Conservation (phyloP, 1,284 basidiomycete species). For the Ustilago trichophora region DNA sequence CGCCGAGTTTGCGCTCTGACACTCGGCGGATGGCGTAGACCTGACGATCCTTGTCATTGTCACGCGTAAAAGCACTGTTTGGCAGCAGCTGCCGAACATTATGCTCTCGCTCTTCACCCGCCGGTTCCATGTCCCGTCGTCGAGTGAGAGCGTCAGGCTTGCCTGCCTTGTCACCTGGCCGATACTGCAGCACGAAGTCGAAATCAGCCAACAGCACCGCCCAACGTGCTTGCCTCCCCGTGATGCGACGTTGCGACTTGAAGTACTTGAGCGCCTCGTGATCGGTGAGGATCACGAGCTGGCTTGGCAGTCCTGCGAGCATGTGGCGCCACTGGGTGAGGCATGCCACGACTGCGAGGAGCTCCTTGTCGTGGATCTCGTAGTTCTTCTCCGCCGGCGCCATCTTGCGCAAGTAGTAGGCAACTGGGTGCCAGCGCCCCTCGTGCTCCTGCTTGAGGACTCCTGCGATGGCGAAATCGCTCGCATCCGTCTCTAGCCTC, state of each 20-base stretch:
- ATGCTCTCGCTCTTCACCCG: not conserved
- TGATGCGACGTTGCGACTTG: slow-evolving; percentile 8
- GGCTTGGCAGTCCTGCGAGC: not conserved
- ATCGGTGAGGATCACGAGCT: slow-evolving; percentile 12
- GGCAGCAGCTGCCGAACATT: not conserved
- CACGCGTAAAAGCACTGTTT: not conserved
- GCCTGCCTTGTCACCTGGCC: not conserved
- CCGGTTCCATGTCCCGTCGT: not conserved
- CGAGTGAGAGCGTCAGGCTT: slow-evolving; percentile 1
- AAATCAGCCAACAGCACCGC: slow-evolving; percentile 4
- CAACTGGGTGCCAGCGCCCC: slow-evolving; percentile 15
- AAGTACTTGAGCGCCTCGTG: slow-evolving; percentile 22
- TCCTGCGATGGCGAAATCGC: slow-evolving; percentile 10
- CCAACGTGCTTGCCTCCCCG: not conserved
- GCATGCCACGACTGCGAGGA: slow-evolving; percentile 14
- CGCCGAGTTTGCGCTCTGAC: no score
- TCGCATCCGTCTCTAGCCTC: slow-evolving; percentile 9
- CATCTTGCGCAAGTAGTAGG: slow-evolving; percentile 39
- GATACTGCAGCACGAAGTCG: slow-evolving; percentile 1
- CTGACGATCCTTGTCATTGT: not conserved
- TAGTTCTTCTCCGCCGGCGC: slow-evolving; percentile 16
- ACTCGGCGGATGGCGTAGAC: no score
- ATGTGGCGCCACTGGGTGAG: slow-evolving; percentile 9
- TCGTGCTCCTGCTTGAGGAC: slow-evolving; percentile 12
- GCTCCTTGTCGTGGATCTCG: slow-evolving; percentile 25